Evolutionary conservation across 345 rosid species (phyloP).

Genomic region (Gynandropsis gynandra): DNA sequence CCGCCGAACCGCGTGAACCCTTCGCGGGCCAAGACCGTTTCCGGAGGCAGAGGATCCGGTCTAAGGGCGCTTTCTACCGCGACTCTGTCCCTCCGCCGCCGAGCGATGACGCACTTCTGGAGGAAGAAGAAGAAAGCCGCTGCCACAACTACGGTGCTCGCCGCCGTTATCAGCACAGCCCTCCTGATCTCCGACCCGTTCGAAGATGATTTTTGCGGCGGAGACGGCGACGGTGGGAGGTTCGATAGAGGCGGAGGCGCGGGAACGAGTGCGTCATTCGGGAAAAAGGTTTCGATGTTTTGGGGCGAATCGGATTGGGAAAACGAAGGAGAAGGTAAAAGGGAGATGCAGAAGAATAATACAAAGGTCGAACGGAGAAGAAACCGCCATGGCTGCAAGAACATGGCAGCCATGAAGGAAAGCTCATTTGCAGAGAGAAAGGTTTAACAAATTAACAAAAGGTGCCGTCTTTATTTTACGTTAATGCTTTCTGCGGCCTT

Average conservation of each 20-base stretch:
- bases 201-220: constrained; percentile 25
- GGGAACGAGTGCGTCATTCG: constrained; percentile 24
- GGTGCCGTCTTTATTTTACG: constrained; percentile 13
- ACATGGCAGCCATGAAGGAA: constrained; percentile 32
- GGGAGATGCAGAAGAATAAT: constrained; percentile 7
- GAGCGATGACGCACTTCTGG: constrained; percentile 27
- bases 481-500: too few species aligned
- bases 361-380: constrained; percentile 8
- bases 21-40: constrained; percentile 17
- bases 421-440: constrained; percentile 21
- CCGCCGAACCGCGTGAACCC: constrained; percentile 36
- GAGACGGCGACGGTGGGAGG: constrained; percentile 1
- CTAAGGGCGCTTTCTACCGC: constrained; percentile 3
- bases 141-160: constrained; percentile 44
- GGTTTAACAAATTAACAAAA: not conserved
- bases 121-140: constrained; percentile 43
- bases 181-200: constrained; percentile 27
- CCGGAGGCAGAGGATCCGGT: not conserved
- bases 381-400: constrained; percentile 30
- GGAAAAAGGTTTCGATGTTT: constrained; percentile 59
- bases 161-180: constrained; percentile 65
- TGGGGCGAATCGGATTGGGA: constrained; percentile 40
- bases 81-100: constrained; percentile 33
- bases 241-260: constrained; percentile 15
- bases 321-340: constrained; percentile 27